Evolutionary conservation across 2,329 filamentous ascomycete species (phyloP).

Genomic region (Penicillium digitatum): DNA sequence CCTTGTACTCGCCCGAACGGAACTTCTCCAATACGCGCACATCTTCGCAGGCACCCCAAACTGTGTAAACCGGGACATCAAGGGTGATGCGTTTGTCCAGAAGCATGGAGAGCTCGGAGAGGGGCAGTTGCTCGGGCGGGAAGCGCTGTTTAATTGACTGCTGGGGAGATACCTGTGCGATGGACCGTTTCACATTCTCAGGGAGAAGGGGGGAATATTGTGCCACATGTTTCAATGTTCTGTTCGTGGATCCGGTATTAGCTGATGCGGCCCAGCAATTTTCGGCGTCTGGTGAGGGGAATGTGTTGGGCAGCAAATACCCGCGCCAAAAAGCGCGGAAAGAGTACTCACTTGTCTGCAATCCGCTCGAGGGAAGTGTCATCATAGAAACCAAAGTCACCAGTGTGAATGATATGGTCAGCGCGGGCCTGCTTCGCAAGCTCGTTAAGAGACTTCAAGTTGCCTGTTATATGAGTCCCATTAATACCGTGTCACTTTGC

Average conservation of each 20-base stretch:
- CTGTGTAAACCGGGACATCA: constrained; percentile 95
- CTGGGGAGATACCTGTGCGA: constrained; percentile 64
- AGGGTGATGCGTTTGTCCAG: constrained; percentile 84
- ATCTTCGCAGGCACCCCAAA: constrained; percentile 98
- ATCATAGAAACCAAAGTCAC: constrained; percentile 99
- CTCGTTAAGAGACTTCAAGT: constrained; percentile 91
- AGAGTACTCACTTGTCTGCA: constrained; percentile 78
- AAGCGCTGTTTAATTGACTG: constrained; percentile 77
- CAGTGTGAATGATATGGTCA: constrained; percentile 97
- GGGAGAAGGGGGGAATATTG: constrained; percentile 95
- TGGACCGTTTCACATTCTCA: constrained; percentile 65
- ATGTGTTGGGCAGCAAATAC: constrained; percentile 12
- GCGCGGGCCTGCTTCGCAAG: constrained; percentile 91
- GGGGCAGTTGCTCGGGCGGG: constrained; percentile 72
- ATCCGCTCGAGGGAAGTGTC: constrained; percentile 92
- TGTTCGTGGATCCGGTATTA: constrained; percentile 39
- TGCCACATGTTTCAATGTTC: constrained; percentile 95
- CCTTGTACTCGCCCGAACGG: constrained; percentile 94
- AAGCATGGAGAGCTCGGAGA: constrained; percentile 88
- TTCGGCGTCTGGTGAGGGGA: constrained; percentile 4
- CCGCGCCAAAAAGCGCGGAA: neutral
- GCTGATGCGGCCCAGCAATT: constrained; percentile 8
- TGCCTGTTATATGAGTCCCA: constrained; percentile 58
- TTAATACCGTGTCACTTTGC: constrained; percentile 13
- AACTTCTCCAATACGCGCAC: constrained; percentile 97